Evolutionary conservation across 129 eudicot genomes (phyloP).

Genomic region (Escallonia rubra): DNA sequence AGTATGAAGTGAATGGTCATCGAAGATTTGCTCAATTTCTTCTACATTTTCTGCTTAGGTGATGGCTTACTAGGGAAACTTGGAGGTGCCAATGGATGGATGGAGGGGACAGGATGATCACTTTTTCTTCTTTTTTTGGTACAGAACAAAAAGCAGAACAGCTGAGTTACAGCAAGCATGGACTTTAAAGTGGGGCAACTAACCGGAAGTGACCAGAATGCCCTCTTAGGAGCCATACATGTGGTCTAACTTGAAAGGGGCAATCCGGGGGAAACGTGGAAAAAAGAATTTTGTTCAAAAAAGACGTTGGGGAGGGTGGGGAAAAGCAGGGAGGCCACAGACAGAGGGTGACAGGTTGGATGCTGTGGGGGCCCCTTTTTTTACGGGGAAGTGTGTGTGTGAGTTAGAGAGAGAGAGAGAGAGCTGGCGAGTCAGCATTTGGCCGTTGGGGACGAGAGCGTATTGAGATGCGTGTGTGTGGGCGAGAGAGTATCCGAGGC

Average conservation of each 20-base stretch:
- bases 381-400: not conserved
- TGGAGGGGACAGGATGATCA: too few species aligned
- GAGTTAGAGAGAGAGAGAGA: not conserved
- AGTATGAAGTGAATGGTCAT: too few species aligned
- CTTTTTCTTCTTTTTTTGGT: conserved; percentile 13
- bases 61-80: too few species aligned
- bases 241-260: too few species aligned
- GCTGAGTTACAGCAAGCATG: conserved; percentile 18
- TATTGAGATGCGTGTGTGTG: not conserved
- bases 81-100: too few species aligned
- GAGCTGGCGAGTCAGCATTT: conserved; percentile 6
- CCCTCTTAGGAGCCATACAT: not conserved
- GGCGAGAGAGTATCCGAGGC: not conserved
- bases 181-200: conserved; percentile 4
- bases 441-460: not conserved
- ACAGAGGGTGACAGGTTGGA: not conserved
- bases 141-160: conserved; percentile 28
- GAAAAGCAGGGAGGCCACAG: not conserved
- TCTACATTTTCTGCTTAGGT: too few species aligned
- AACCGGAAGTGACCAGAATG: conserved; percentile 10
- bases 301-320: conserved; percentile 8
- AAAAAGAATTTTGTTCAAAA: not conserved
- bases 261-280: not conserved
- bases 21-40: too few species aligned
- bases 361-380: not conserved